Conservation (phyloP, 106 monocot genomes). For the Amphibolis antarctica region DNA sequence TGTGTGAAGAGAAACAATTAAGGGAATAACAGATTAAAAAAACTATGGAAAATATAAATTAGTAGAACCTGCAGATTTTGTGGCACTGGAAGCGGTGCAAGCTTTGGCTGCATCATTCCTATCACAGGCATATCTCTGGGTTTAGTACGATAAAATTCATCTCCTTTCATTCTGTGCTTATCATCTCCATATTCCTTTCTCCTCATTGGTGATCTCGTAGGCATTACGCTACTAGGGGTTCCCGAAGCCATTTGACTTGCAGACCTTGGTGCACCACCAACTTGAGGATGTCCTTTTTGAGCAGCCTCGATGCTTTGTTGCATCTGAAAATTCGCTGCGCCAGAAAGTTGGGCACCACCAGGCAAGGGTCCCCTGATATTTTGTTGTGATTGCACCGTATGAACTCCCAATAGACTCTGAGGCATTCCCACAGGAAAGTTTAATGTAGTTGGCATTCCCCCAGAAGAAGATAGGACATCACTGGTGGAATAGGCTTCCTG, state of each 20-base stretch:
- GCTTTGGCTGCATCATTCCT: slow-evolving; percentile 8
- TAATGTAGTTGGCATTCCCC: slow-evolving; percentile 2
- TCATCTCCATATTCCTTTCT: slow-evolving; percentile 4
- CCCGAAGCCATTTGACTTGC: neutral
- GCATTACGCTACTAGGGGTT: neutral
- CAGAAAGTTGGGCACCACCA: slow-evolving; percentile 7
- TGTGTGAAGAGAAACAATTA: neutral
- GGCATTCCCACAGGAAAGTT: neutral
- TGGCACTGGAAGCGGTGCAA: slow-evolving; percentile 7
- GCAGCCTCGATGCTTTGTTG: neutral
- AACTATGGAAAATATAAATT: neutral
- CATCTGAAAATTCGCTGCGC: slow-evolving; percentile 4
- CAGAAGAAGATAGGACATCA: slow-evolving; percentile 1
- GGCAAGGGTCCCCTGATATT: neutral
- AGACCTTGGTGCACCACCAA: neutral
- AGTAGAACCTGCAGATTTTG: slow-evolving; percentile 6
- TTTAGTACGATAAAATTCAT: slow-evolving; percentile 7
- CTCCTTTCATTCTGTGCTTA: neutral
- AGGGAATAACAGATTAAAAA: neutral
- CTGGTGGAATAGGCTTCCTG: neutral
- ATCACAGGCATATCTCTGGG: slow-evolving; percentile 1
- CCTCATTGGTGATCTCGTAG: neutral
- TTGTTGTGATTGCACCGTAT: slow-evolving; percentile 3
- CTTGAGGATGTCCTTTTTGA: neutral
- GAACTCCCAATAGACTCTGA: neutral